Evolutionary conservation across 306 rosid genomes (phyloP), one percentile per base, ranked within the genome.

Genomic region (Begonia loranthoides): DNA sequence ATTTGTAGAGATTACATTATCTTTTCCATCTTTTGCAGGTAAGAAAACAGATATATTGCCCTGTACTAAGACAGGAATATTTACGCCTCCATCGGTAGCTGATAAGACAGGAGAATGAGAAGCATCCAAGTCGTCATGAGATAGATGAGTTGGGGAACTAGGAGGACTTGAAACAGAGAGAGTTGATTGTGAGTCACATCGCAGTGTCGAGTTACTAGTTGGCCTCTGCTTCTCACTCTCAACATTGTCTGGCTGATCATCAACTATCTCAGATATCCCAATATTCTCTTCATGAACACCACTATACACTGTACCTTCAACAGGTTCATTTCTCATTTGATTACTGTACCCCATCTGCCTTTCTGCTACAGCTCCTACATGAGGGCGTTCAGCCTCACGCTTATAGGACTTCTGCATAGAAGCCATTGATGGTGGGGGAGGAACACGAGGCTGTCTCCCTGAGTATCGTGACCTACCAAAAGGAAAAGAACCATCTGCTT

Each of bases 161-260:
- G 95, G 95, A 62, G 95, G 82, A 57, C 92, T 90, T 62, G 95
- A 90, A 57, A 90, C 97, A 51, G 90, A 90, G 45, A 90, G 95
- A 49, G 97, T 85, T 15, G 97, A 90, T 62, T 90, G 97, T 45
- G 95, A 90, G 73, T 76, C 97, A 59, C 95, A 90, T 66, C 94
- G 74, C 10, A 43, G 76, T 15, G 82, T 54, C 50, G 66, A 19
- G 51, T 62, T 65, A 48, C 72, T 46, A 54, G 81, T 84, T 21
- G 71, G 60, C 52, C 62, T 64, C 55, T 55, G 80, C 59, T 75
- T 71, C 66, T 62, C 78, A 48, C 64, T 73, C 65, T 66, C 83
- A 49, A 59, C 43, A 66, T 59, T 62, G 59, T 79, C 89, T 51
- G 47, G 77, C 56, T 60, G 68, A 39, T 69, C 57, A 60, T 68